A percentile compares a stretch with the other conserved stretches of the same genome.
phyloP scores from a whole-genome alignment of 2,329 filamentous ascomycete species.

The Huntiella abstrusa region DNA sequence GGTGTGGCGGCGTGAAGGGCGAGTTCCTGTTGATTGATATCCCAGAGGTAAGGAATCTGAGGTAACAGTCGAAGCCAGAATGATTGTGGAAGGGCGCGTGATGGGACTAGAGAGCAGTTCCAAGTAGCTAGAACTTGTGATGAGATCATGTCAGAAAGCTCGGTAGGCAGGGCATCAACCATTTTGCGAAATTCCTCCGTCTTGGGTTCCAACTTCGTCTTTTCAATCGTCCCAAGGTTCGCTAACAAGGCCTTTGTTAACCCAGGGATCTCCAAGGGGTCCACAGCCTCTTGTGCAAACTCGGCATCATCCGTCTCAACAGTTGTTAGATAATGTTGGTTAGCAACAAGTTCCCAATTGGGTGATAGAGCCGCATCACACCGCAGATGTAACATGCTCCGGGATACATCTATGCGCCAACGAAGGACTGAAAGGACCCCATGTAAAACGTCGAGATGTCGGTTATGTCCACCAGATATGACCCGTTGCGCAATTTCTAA shows the following conservation, averaged over 20 bases:
- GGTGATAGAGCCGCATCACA: slow-evolving; percentile 3
- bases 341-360: slow-evolving; percentile 6
- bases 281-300: neutral
- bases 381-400: neutral
- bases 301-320: neutral
- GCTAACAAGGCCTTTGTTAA: slow-evolving; percentile 3
- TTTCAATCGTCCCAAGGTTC: neutral
- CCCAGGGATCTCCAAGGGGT: neutral
- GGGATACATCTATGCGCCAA: slow-evolving; percentile 3
- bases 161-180: neutral
- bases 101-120: neutral
- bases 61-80: neutral
- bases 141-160: neutral
- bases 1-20: neutral
- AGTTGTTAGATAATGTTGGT: slow-evolving; percentile 4
- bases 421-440: neutral
- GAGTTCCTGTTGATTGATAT: neutral
- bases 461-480: neutral
- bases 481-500: neutral
- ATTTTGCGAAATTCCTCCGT: neutral
- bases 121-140: neutral
- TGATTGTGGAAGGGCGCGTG: neutral
- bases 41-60: slow-evolving; percentile 2
- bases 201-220: neutral
- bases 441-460: neutral